These are phyloP conservation scores for Neophaeococcomyces aloes DNA, from an alignment of 2,329 filamentous ascomycete species.

Conservation along the genomic window DNA sequence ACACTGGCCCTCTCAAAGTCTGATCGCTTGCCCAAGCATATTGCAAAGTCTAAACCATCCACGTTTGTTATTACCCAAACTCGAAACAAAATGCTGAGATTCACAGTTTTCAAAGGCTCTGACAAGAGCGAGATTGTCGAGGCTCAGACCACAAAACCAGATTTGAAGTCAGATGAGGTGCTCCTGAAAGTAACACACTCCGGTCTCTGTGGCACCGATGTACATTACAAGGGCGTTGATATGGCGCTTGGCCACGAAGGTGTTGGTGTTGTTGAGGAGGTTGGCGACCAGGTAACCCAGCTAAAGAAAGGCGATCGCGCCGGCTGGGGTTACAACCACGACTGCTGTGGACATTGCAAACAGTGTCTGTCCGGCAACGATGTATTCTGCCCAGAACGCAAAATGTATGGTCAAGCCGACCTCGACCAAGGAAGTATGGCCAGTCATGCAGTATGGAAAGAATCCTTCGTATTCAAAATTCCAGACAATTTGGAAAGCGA, in stretches of 20 bases:
- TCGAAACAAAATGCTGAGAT: neutral
- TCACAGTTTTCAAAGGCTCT: conserved; percentile 18
- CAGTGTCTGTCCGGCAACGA: conserved; percentile 25
- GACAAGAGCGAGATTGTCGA: conserved; percentile 14
- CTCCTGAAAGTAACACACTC: conserved; percentile 14
- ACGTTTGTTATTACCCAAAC: no score
- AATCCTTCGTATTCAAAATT: conserved; percentile 30
- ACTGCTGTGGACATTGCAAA: conserved; percentile 29
- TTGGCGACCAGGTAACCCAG: conserved; percentile 13
- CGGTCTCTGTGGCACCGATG: conserved; percentile 19
- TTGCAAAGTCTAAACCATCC: no score
- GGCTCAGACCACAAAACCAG: conserved; percentile 10
- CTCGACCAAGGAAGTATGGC: conserved; percentile 31
- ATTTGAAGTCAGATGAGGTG: conserved; percentile 14
- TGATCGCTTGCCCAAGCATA: no score
- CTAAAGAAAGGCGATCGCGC: conserved; percentile 28
- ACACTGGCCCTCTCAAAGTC: no score
- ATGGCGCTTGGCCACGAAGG: conserved; percentile 23
- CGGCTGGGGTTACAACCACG: conserved; percentile 33
- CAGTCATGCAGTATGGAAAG: conserved; percentile 30
- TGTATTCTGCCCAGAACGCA: conserved; percentile 25
- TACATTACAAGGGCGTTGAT: conserved; percentile 13
- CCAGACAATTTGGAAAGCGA: conserved; percentile 25
- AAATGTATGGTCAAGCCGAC: conserved; percentile 28
- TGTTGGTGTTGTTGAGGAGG: conserved; percentile 19